Conservation (phyloP, 495 filamentous ascomycete species). For the Aspergillus cavernicola region DNA sequence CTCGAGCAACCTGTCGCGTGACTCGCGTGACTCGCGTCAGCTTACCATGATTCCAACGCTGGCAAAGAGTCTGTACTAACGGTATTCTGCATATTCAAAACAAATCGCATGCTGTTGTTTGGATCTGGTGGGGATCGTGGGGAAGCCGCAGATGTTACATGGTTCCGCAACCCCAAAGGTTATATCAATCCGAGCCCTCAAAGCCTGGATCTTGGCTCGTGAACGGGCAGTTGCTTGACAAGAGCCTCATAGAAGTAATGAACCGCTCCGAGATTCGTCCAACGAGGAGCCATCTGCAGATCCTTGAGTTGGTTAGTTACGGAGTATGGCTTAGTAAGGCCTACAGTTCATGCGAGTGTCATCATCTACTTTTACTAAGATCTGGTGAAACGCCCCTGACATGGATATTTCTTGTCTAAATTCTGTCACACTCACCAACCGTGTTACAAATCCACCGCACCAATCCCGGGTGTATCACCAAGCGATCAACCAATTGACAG, state of each 20-base stretch:
- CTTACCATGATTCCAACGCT: not conserved
- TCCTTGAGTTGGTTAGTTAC: not conserved
- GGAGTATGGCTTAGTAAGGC: not conserved
- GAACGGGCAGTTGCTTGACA: not conserved
- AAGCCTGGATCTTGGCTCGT: not conserved
- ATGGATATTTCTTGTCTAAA: no score
- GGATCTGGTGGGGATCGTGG: constrained; percentile 1
- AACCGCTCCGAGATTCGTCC: not conserved
- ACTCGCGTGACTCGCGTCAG: no score
- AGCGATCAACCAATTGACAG: no score
- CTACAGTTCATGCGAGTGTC: not conserved
- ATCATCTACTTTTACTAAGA: not conserved
- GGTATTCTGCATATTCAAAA: not conserved
- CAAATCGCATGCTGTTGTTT: not conserved
- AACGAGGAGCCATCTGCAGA: not conserved
- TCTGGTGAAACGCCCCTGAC: not conserved
- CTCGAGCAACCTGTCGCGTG: not conserved
- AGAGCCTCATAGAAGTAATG: not conserved
- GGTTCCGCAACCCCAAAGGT: not conserved
- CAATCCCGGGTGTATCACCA: no score
- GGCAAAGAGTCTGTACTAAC: not conserved
- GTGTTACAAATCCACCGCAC: no score
- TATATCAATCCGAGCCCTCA: not conserved
- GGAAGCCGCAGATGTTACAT: not conserved
- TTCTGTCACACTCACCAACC: no score